Base-by-base conservation (phyloP, 2,329 filamentous ascomycete species). In the Trichothecium sympodiale region DNA sequence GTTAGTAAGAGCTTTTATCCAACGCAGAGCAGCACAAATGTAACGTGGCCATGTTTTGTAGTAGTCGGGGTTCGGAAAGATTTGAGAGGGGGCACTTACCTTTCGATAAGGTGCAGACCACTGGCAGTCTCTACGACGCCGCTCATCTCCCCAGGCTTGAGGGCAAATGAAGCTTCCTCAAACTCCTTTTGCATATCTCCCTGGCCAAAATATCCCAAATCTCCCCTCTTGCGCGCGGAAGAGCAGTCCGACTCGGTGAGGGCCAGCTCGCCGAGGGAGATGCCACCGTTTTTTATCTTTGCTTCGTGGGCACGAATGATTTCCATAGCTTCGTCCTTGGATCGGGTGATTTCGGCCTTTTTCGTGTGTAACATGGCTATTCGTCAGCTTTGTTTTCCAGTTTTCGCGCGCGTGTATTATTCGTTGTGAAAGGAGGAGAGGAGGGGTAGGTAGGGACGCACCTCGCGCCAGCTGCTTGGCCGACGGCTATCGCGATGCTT, bases 151-250 rank as follows among this genome's bases (percentile, higher is more conserved):
- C 87, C 88, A 3, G 81, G 80, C 59, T 88, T 74, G 37, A 98
- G 69, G n/a, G 74, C 80, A 62, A 98, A 98, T 2, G 91, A 83
- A 4, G 88, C 88, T 38, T 95, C 86, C 63, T 98, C 91, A 53
- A 98, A 98, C 62, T 95, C 89, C 66, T 88, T 89, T 59, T 98
- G 91, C 91, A 98, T 98, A 52, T 96, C 89, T 18, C 87, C 86
- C 50, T 74, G 79, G 38, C 86, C 88, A 59, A 98, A 98, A 61
- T 88, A 94, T 15, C 91, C 91, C 64, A 98, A 65, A 56, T 98
- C 91, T 38, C 91, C 91, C 46, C 80, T 77, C 72, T 96, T 98
- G 49, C 87, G 77, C 20, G 91, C 88, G 49, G 87, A 95, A 60
- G 84, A 94, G 65, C 89, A 96, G 63, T 98, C 91, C 13, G 85